Base-by-base conservation (phyloP, 306 rosid genomes). In the Quercus gilva region DNA sequence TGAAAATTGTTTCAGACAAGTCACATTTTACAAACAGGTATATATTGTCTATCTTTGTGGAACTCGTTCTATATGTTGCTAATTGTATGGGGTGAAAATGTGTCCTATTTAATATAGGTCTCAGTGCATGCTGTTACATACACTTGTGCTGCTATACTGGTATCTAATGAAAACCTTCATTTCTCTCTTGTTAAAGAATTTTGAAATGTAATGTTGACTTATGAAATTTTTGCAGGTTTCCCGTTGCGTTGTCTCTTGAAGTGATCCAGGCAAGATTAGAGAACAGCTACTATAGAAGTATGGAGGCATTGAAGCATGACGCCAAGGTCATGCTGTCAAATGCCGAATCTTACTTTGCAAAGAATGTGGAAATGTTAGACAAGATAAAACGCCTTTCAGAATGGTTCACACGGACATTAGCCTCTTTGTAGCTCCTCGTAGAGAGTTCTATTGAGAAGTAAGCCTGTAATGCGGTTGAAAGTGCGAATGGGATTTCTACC, bases 281-380 rank as follows among this genome's bases (percentile, higher is more conserved):
- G 81, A 93, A 93, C 73, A 84, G 84, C 68, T 96, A 96, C 84
- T 91, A 96, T 82, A 93, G 99, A 57, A 89, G 93, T 77, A 75
- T 91, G 83, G 97, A 93, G 84, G 98, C 99, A 20, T 80, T 93
- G 80, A 87, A 89, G 85, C 96, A 93, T 63, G 99, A 96, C 84
- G 82, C 87, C 74, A 57, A 68, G n/a, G 86, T 89, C 74, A 82
- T 91, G 85, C 71, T 96, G 74, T 86, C 90, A 3, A 90, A 96
- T 85, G 89, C 85, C 15, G 85, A 88, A 75, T 64, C 91, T 12
- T 90, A 81, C 64, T 68, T 85, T 23, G 99, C 86, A 73, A 93
- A 86, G 88, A 91, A 91, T 60, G 90, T 81, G 2, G 88, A 79
- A 72, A 13, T 89, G 79, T 81, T 83, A 1, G 87, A 76, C 23